phyloP scores from a whole-genome alignment of 345 rosid species.

The Citrus sinensis region DNA sequence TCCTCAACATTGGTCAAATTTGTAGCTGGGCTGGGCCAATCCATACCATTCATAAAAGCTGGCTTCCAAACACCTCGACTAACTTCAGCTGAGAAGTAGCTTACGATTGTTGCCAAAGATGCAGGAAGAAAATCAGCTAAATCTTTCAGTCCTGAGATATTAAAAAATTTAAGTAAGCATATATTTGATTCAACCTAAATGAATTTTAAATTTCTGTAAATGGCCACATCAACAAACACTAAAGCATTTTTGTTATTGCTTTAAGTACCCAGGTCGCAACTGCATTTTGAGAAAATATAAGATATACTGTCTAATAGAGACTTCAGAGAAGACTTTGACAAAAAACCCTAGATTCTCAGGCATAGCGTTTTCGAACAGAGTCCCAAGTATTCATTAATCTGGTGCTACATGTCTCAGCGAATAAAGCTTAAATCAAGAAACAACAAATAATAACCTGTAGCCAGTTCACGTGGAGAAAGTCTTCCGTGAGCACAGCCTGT shows the following conservation, averaged over 20 bases:
- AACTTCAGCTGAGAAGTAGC: slow-evolving; percentile 97
- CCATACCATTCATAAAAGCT: slow-evolving; percentile 88
- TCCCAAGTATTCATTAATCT: not conserved
- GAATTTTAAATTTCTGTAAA: not conserved
- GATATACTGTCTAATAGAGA: not conserved
- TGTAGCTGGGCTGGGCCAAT: slow-evolving; percentile 99
- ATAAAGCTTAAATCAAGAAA: slow-evolving; percentile 4
- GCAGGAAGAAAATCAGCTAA: slow-evolving; percentile 96
- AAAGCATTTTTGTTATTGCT: not conserved
- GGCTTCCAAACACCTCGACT: slow-evolving; percentile 97
- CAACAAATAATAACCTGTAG: slow-evolving; percentile 65
- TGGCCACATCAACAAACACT: not conserved
- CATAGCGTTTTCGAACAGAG: not conserved
- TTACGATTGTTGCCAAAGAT: slow-evolving; percentile 77
- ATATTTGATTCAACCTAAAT: not conserved
- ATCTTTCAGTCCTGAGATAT: slow-evolving; percentile 81
- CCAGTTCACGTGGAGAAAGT: slow-evolving; percentile 93
- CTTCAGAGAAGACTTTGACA: not conserved
- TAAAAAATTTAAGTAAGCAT: not conserved
- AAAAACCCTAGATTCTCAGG: not conserved
- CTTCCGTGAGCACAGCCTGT: slow-evolving; percentile 94
- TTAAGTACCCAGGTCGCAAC: not conserved
- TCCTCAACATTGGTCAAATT: slow-evolving; percentile 85
- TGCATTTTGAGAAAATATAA: not conserved
- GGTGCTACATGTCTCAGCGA: not conserved